These are phyloP conservation scores for Agrostemma githago DNA, from an alignment of 148 eudicot species.

Conservation along the genomic window DNA sequence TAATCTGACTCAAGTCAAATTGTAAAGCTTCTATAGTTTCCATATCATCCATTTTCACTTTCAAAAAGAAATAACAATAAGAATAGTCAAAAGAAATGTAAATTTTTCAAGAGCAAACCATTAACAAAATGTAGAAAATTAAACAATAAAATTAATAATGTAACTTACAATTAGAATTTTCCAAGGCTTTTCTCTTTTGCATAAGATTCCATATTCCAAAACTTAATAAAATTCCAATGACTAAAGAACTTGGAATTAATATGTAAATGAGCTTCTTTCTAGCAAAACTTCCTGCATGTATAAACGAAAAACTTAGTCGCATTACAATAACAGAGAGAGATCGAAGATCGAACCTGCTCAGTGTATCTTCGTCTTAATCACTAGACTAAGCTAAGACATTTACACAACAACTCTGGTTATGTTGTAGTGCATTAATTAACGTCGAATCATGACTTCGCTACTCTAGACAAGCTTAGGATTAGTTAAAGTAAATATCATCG, in stretches of 20 bases:
- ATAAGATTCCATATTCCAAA: not conserved
- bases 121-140: not conserved
- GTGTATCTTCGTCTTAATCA: too few species aligned
- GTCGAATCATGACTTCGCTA: too few species aligned
- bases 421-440: too few species aligned
- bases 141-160: not conserved
- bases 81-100: not conserved
- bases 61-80: not conserved
- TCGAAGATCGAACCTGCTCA: too few species aligned
- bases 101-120: too few species aligned
- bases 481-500: too few species aligned
- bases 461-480: too few species aligned
- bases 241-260: not conserved
- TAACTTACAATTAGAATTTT: conserved; percentile 4
- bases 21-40: conserved; percentile 12
- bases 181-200: not conserved
- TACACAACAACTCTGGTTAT: too few species aligned
- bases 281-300: not conserved
- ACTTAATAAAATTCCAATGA: not conserved
- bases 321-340: too few species aligned
- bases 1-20: conserved; percentile 18
- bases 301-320: not conserved
- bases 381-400: too few species aligned
- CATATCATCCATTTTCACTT: conserved; percentile 6
- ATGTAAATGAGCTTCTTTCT: conserved; percentile 8